These are phyloP conservation scores for Leccinum subrobustum DNA, from an alignment of 1,284 basidiomycete genomes.

Conservation along the genomic window DNA sequence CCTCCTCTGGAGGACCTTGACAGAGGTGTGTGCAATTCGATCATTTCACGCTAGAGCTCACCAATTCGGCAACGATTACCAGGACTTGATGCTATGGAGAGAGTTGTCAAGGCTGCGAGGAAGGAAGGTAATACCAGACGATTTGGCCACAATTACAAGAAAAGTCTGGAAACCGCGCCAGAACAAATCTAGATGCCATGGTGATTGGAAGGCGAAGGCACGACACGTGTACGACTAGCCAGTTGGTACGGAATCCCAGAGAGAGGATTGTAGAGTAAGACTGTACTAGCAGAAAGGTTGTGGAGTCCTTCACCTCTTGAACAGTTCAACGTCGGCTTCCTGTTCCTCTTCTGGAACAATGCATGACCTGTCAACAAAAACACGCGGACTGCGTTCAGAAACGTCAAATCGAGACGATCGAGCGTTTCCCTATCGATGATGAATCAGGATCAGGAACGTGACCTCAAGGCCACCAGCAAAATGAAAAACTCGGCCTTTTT, in stretches of 20 bases:
- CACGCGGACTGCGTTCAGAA: conserved; percentile 74
- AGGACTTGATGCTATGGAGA: conserved; percentile 84
- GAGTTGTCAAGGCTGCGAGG: conserved; percentile 72
- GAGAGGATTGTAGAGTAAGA: background rate
- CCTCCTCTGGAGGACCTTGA: conserved; percentile 83
- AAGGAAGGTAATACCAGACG: conserved; percentile 51
- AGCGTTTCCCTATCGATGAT: conserved; percentile 62
- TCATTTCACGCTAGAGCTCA: conserved; percentile 1
- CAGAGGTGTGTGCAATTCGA: conserved; percentile 50
- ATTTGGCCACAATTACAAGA: conserved; percentile 71
- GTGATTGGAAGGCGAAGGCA: background rate
- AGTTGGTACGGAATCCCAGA: background rate
- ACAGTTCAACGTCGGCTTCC: conserved; percentile 72
- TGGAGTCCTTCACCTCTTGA: conserved; percentile 53
- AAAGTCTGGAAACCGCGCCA: conserved; percentile 44
- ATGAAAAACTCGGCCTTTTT: background rate
- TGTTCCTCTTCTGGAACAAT: conserved; percentile 79
- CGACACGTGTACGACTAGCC: background rate
- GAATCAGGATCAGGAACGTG: background rate
- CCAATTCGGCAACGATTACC: conserved; percentile 1
- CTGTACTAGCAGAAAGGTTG: background rate
- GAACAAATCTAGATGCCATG: conserved; percentile 24
- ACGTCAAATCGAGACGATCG: conserved; percentile 90
- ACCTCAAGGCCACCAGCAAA: background rate
- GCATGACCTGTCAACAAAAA: conserved; percentile 72